Evolutionary conservation across 73 alveolate genomes (phyloP), one percentile per base, ranked within the genome.

Genomic region (Paramecium primaurelia): DNA sequence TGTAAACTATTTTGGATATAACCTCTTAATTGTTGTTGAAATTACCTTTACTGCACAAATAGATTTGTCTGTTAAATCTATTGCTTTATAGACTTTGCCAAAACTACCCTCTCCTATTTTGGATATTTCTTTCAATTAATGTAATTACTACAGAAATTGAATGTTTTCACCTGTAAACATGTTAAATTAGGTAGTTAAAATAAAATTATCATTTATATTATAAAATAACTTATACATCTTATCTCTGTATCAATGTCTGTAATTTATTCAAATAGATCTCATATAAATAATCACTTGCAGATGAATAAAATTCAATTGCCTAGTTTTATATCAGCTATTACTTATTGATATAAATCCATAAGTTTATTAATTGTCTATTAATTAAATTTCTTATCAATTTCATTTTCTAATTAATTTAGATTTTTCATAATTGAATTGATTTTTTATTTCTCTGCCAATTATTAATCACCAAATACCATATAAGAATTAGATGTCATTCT

Each of bases 241-340:
- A 44, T 49, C 91, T 80, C 58, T 80, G 58, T n/a, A 80, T 80
- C 47, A 80, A 47, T 25, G 91, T 80, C 28, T 80, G 32, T 28
- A 80, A 25, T 36, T 80, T 80, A 80, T 80, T 45, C 45, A 80
- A 37, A 25, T 80, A 80, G 47, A 80, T 80, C 34, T 80, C 71
- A 47, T 80, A 80, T 36, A 80, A 47, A 32, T 80, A 80, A 80
- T 80, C 91, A 80, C 75, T 80, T 22, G 71, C 75, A 30, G 91
- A 80, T 80, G 91, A 80, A 80, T 45, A 80, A 28, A 80, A 80
- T 49, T 80, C 91, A 26, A 80, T 80, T 18, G 91, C 91, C 91
- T 80, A 54, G 5, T 18, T 1, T n/a, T 16, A 54, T 42, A 26
- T 20, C 49, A 80, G 6, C 38, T 4, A 44, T 45, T 80, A 80